Evolutionary conservation across 2,329 filamentous ascomycete genomes (phyloP).

Genomic region (Talaromyces sp.): DNA sequence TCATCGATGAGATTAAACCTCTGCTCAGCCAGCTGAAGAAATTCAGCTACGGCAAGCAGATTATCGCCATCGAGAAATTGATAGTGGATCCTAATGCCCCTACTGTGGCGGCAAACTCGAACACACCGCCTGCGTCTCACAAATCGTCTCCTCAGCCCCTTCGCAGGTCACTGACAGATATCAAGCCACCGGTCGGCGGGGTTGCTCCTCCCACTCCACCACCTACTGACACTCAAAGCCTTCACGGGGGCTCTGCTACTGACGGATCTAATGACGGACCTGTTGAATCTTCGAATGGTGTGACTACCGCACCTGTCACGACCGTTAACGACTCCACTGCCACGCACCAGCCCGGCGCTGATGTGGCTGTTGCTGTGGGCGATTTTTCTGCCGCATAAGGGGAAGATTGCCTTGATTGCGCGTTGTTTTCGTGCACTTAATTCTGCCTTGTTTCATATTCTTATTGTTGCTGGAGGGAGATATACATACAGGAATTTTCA

Average conservation of each 20-base stretch:
- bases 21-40: constrained; percentile 59
- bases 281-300: constrained; percentile 29
- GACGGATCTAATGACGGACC: constrained; percentile 40
- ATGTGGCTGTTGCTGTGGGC: constrained; percentile 20
- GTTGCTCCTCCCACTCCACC: constrained; percentile 59
- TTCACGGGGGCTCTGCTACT: constrained; percentile 11
- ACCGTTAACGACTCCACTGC: constrained; percentile 24
- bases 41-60: constrained; percentile 60
- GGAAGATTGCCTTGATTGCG: constrained; percentile 16
- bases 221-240: constrained; percentile 62
- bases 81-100: constrained; percentile 32
- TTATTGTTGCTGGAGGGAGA: constrained; percentile 22
- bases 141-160: constrained; percentile 33
- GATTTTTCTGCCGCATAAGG: constrained; percentile 11
- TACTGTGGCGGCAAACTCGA: constrained; percentile 26
- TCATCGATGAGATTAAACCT: constrained; percentile 59
- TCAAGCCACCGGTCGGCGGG: constrained; percentile 45
- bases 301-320: constrained; percentile 28
- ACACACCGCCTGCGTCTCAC: constrained; percentile 34
- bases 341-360: constrained; percentile 15
- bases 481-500: constrained; percentile 32
- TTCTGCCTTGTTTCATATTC: constrained; percentile 16
- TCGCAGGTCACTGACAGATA: constrained; percentile 25
- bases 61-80: constrained; percentile 57
- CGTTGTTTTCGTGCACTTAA: constrained; percentile 21